Evolutionary conservation across 1,284 basidiomycete genomes (phyloP).

Genomic region (Ganoderma meredithae): DNA sequence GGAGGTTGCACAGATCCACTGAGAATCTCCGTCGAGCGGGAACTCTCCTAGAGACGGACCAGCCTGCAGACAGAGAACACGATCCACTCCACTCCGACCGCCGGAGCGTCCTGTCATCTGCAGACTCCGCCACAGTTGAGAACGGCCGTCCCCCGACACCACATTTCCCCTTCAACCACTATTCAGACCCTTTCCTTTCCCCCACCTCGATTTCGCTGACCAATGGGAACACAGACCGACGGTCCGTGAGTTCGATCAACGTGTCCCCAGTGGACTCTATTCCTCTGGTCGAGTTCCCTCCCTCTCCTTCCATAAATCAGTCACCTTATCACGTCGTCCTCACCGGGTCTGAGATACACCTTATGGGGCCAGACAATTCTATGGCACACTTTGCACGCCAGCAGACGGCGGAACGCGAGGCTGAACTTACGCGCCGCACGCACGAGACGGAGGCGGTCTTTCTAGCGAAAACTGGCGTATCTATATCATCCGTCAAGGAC

Average conservation of each 20-base stretch:
- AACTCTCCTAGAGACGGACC: conserved; percentile 7
- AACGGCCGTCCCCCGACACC: not conserved
- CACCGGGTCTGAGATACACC: conserved; percentile 18
- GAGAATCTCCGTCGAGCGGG: conserved; percentile 5
- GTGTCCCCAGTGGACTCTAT: conserved; percentile 18
- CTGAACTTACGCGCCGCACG: conserved; percentile 24
- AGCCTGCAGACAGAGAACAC: conserved; percentile 11
- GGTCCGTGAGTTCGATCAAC: not conserved
- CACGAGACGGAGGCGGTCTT: conserved; percentile 20
- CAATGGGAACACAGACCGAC: not conserved
- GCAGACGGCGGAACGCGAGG: conserved; percentile 22
- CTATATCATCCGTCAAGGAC: not conserved
- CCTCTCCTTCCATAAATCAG: not conserved
- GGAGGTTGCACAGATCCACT: conserved; percentile 12
- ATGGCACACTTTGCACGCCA: conserved; percentile 26
- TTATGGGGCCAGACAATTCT: conserved; percentile 28
- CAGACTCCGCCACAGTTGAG: conserved; percentile 11
- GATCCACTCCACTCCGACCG: conserved; percentile 7
- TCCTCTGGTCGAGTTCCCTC: conserved; percentile 15
- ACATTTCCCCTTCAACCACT: conserved; percentile 5
- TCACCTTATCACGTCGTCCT: conserved; percentile 16
- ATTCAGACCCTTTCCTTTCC: conserved; percentile 6
- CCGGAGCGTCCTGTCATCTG: conserved; percentile 4
- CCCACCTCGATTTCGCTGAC: not conserved
- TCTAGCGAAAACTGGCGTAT: conserved; percentile 3